Percentiles rank a stretch among this genome's conserved stretches.
Evolutionary conservation across 139 green algal species (phyloP).

Genomic region (Pseudopediastrum boryanum): DNA sequence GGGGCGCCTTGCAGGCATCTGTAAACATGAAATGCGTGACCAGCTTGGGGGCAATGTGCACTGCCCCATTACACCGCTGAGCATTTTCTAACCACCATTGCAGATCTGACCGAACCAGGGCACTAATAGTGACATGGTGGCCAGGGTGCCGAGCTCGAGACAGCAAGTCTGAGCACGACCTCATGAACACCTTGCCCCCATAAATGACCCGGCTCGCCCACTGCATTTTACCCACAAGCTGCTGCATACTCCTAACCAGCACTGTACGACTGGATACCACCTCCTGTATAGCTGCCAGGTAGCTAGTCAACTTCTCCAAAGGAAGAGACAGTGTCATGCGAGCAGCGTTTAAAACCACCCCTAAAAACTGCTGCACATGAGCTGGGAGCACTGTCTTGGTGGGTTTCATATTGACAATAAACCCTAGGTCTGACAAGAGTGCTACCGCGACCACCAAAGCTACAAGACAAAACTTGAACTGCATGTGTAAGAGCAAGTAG

Average conservation of each 20-base stretch:
- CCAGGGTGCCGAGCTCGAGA: too few species aligned
- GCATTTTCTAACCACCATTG: too few species aligned
- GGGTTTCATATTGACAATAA: constrained; percentile 5
- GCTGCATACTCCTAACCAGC: neutral
- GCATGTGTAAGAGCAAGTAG: neutral
- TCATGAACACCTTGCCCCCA: neutral
- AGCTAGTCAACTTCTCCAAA: neutral
- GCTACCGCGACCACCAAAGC: neutral
- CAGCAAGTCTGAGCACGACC: neutral
- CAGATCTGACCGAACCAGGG: too few species aligned
- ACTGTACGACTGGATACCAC: neutral
- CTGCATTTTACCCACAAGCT: neutral
- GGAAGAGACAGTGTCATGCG: neutral
- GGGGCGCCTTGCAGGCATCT: neutral
- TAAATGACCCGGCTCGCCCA: neutral
- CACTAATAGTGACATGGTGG: too few species aligned
- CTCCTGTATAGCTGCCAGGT: neutral
- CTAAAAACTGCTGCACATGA: neutral
- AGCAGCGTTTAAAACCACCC: constrained; percentile 6
- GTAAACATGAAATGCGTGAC: neutral
- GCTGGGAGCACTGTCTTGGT: neutral
- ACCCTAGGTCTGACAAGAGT: neutral
- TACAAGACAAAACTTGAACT: neutral
- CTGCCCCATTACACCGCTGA: too few species aligned
- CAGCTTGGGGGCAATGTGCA: too few species aligned